Evolutionary conservation across 768 basidiomycete genomes (phyloP).

Genomic region (Phlebiopsis gigantea): DNA sequence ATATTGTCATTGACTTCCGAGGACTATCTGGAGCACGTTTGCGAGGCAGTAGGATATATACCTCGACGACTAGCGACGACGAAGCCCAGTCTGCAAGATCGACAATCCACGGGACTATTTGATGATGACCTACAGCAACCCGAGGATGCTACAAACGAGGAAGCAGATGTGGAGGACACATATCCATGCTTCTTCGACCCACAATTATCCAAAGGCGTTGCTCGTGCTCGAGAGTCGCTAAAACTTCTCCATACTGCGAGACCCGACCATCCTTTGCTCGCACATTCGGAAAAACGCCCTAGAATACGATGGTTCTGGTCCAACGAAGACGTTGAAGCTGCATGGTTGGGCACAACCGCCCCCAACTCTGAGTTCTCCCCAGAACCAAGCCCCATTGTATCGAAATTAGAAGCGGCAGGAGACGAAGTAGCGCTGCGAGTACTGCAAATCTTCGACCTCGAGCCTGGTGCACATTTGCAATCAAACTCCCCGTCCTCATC

Average conservation of each 20-base stretch:
- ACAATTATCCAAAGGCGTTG: constrained; percentile 45
- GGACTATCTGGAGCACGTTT: constrained; percentile 56
- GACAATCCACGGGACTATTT: constrained; percentile 20
- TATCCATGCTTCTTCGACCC: constrained; percentile 64
- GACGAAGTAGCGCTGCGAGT: constrained; percentile 35
- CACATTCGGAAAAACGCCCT: constrained; percentile 10
- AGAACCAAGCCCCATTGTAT: neutral
- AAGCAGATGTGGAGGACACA: neutral
- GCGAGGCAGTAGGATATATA: constrained; percentile 51
- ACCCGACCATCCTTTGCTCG: constrained; percentile 59
- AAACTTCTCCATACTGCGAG: constrained; percentile 57
- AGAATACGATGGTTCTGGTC: constrained; percentile 63
- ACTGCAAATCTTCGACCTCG: constrained; percentile 60
- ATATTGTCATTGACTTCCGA: constrained; percentile 60
- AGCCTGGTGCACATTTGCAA: constrained; percentile 45
- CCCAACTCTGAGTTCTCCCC: neutral
- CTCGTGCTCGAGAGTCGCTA: constrained; percentile 66
- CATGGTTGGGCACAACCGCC: constrained; percentile 29
- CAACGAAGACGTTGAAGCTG: constrained; percentile 41
- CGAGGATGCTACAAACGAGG: constrained; percentile 27
- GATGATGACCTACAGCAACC: constrained; percentile 25
- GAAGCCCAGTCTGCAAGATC: neutral
- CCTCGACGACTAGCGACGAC: neutral
- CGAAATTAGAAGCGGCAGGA: too few relatives aligned
- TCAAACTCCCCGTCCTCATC: constrained; percentile 18